Evolutionary conservation across 108 stramenopile species (phyloP).

Genomic region (Cyclotella sp.): DNA sequence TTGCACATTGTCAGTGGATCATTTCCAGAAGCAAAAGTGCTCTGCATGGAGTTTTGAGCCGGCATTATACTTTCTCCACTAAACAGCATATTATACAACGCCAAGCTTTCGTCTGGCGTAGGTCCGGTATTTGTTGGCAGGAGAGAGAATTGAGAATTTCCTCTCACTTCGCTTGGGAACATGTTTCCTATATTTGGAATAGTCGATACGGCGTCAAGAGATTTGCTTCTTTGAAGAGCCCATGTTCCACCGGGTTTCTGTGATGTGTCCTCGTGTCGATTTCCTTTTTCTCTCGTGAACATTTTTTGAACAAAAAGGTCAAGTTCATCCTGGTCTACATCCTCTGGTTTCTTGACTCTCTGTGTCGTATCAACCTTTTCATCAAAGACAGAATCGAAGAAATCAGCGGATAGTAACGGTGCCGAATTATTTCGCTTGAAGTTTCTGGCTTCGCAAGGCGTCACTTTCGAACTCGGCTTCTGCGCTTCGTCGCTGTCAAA

Average conservation of each 20-base stretch:
- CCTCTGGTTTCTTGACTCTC: background rate
- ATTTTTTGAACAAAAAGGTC: constrained; percentile 7
- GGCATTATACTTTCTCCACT: background rate
- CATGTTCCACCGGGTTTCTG: background rate
- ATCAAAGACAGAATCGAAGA: constrained; percentile 5
- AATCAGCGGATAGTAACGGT: background rate
- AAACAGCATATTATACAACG: constrained; percentile 14
- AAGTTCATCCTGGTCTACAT: constrained; percentile 6
- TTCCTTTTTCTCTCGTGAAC: constrained; percentile 1
- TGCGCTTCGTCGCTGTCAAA: constrained; percentile 5
- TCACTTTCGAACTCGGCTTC: background rate
- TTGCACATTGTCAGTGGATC: background rate
- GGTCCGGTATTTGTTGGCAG: background rate
- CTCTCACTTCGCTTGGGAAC: background rate
- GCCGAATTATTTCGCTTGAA: constrained; percentile 5
- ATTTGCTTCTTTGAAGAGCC: constrained; percentile 3
- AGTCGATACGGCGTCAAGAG: background rate
- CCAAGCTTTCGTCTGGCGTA: constrained; percentile 1
- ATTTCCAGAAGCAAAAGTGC: background rate
- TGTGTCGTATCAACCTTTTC: background rate
- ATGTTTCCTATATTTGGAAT: background rate
- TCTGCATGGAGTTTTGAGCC: background rate
- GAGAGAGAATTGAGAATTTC: background rate
- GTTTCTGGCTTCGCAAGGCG: background rate
- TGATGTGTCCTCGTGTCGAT: background rate